Evolutionary conservation across 768 basidiomycete species (phyloP), one percentile per base, ranked within the genome.

Genomic region (Hypholoma sublateritium): DNA sequence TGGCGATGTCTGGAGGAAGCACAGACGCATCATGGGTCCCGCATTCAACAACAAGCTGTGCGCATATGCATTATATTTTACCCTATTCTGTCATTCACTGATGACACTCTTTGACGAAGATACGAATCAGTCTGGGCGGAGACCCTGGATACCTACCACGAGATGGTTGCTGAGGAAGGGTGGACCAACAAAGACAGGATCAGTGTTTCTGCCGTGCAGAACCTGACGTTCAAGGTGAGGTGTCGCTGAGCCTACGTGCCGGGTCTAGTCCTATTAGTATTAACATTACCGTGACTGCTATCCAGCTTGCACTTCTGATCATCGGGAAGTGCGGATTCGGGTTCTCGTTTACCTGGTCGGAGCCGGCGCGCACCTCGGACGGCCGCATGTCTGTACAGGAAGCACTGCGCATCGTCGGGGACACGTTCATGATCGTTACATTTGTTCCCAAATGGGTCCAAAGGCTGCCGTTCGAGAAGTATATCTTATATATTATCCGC

Each of bases 261-360:
- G 28, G 28, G 28, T 42, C 1, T 32, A 4, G 6, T 25, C 22
- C 28, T 16, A 12, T 13, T 3, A 14, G 4, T 1, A 12, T 16
- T 5, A 32, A 8, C 25, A 12, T 9, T 42, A 6, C 74, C 65
- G 51, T 42, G n/a, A n/a, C n/a, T n/a, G n/a, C 36, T 0, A 32
- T 9, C 19, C 41, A 81, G 79, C 57, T 78, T 13, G 74, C 79
- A 2, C 69, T 80, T 6, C 59, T 80, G 17, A 65, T 79, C 8
- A 72, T 82, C 22, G 75, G 74, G 8, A 73, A 66, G 60, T 81
- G 80, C 56, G 79, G 76, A 1, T 80, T 81, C 49, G 81, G 80
- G 1, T 74, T 80, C 36, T 65, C 71, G 0, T 76, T 78, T 44
- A 68, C 69, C 35, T 80, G 78, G 79, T 60, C 61, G 9, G 63